Evolutionary conservation across 2,329 filamentous ascomycete genomes (phyloP).

Genomic region (Ophiosphaerella herpotricha): DNA sequence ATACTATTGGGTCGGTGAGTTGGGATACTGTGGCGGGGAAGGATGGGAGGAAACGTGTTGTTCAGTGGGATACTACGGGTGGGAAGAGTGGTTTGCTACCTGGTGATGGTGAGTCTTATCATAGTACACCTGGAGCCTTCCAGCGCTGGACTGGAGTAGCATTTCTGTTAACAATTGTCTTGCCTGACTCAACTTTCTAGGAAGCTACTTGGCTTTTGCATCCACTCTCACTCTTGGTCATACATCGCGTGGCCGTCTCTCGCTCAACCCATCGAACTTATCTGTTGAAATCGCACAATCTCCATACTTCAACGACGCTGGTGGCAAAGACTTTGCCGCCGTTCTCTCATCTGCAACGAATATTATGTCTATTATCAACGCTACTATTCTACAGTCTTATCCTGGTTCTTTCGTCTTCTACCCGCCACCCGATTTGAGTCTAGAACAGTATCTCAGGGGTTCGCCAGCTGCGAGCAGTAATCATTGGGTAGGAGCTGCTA

Average conservation of each 20-base stretch:
- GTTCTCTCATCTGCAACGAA: slow-evolving; percentile 64
- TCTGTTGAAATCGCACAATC: slow-evolving; percentile 59
- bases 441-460: slow-evolving; percentile 39
- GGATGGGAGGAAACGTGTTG: slow-evolving; percentile 63
- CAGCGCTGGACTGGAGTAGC: too few relatives aligned
- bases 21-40: slow-evolving; percentile 58
- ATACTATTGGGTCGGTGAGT: slow-evolving; percentile 64
- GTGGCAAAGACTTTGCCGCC: slow-evolving; percentile 58
- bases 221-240: slow-evolving; percentile 64
- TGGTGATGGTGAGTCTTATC: background rate
- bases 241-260: slow-evolving; percentile 62
- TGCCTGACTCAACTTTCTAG: background rate
- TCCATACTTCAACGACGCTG: slow-evolving; percentile 60
- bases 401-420: slow-evolving; percentile 58
- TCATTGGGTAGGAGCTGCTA: slow-evolving; percentile 56
- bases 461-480: slow-evolving; percentile 22
- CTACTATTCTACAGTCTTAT: slow-evolving; percentile 54
- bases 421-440: slow-evolving; percentile 54
- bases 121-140: too few relatives aligned
- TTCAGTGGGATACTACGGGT: slow-evolving; percentile 55
- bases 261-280: slow-evolving; percentile 56
- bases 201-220: slow-evolving; percentile 31
- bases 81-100: background rate
- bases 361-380: slow-evolving; percentile 42
- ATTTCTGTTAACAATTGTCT: too few relatives aligned